Conservation (phyloP, 2,329 filamentous ascomycete species). For the Rutstroemia sp. region DNA sequence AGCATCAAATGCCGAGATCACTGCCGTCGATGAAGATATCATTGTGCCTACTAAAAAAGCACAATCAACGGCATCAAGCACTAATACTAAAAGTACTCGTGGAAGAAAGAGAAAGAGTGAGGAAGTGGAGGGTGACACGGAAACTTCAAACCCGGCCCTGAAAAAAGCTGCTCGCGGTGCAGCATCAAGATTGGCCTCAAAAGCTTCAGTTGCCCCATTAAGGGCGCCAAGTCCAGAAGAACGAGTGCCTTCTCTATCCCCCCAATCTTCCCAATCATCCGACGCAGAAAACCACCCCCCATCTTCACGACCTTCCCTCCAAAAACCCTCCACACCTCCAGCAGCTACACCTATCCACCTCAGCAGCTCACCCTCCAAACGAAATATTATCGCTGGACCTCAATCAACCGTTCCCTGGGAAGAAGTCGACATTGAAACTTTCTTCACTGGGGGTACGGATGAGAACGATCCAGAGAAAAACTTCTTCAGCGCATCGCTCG, state of each 20-base stretch:
- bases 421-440: slow-evolving; percentile 65
- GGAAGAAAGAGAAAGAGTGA: slow-evolving; percentile 44
- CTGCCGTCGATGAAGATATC: slow-evolving; percentile 49
- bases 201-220: slow-evolving; percentile 37
- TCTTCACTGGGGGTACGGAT: slow-evolving; percentile 47
- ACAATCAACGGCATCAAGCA: slow-evolving; percentile 37
- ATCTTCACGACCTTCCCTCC: slow-evolving; percentile 48
- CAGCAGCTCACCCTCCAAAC: slow-evolving; percentile 53
- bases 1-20: slow-evolving; percentile 22
- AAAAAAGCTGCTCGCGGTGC: slow-evolving; percentile 31
- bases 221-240: slow-evolving; percentile 45
- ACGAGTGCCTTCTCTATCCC: slow-evolving; percentile 26
- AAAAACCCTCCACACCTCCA: slow-evolving; percentile 18
- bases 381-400: slow-evolving; percentile 48
- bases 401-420: slow-evolving; percentile 59
- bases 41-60: slow-evolving; percentile 36
- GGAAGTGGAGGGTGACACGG: slow-evolving; percentile 48
- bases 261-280: slow-evolving; percentile 56
- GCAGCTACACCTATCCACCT: slow-evolving; percentile 38
- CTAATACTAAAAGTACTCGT: slow-evolving; percentile 51
- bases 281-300: slow-evolving; percentile 76
- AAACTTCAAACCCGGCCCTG: slow-evolving; percentile 33
- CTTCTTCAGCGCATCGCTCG: slow-evolving; percentile 30
- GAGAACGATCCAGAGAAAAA: slow-evolving; percentile 23
- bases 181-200: slow-evolving; percentile 40